Percentiles rank a stretch among this genome's conserved stretches.
phyloP scores from a whole-genome alignment of 2,329 filamentous ascomycete species.

The Fusarium humuli region DNA sequence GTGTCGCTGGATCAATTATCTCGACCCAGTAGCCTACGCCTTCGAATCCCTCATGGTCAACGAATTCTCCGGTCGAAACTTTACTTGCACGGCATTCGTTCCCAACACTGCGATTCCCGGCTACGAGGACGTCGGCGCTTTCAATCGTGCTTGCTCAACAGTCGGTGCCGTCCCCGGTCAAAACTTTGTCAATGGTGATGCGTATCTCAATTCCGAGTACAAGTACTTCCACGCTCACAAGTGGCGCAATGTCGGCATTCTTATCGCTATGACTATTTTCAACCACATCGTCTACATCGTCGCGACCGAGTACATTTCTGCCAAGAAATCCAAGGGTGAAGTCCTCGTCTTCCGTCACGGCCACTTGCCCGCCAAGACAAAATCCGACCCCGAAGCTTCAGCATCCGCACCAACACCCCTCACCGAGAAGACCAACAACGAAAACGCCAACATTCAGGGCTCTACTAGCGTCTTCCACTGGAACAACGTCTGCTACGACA shows the following conservation, averaged over 20 bases:
- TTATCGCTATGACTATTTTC: slow-evolving; percentile 63
- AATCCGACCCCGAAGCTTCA: slow-evolving; percentile 40
- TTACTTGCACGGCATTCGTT: slow-evolving; percentile 41
- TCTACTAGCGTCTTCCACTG: slow-evolving; percentile 70
- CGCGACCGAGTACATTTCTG: slow-evolving; percentile 60
- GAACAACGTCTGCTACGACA: slow-evolving; percentile 79
- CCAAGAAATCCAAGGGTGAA: slow-evolving; percentile 70
- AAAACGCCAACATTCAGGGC: slow-evolving; percentile 40
- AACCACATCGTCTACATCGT: slow-evolving; percentile 62
- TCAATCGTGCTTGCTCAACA: slow-evolving; percentile 59
- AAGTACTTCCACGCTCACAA: slow-evolving; percentile 60
- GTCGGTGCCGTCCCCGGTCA: slow-evolving; percentile 62
- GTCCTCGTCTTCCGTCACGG: slow-evolving; percentile 69
- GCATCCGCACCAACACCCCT: slow-evolving; percentile 34
- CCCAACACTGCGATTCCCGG: slow-evolving; percentile 44
- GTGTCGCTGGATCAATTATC: slow-evolving; percentile 75
- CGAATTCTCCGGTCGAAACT: slow-evolving; percentile 64
- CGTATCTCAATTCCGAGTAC: slow-evolving; percentile 61
- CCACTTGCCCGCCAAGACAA: slow-evolving; percentile 36
- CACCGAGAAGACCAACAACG: slow-evolving; percentile 33
- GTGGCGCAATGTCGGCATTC: slow-evolving; percentile 69
- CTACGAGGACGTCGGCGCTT: slow-evolving; percentile 45
- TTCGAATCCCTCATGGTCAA: slow-evolving; percentile 76
- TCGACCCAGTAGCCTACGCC: slow-evolving; percentile 73
- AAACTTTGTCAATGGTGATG: slow-evolving; percentile 58